These are phyloP conservation scores for Asclepias syriaca DNA, from an alignment of 257 asterid species.

Conservation along the genomic window DNA sequence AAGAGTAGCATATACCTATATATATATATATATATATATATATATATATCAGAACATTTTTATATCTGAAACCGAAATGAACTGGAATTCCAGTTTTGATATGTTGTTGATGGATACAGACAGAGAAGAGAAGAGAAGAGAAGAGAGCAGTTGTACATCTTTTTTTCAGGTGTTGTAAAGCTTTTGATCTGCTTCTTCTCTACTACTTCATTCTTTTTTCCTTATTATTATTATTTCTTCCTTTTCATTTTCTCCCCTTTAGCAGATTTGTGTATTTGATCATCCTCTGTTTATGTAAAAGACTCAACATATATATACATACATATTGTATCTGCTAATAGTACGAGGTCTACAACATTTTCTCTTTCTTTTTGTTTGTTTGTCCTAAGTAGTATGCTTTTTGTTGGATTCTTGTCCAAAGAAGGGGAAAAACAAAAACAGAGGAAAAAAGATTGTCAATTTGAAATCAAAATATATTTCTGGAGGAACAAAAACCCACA, in stretches of 20 bases:
- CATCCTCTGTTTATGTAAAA: background rate
- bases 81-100: slow-evolving; percentile 16
- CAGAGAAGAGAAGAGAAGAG: background rate
- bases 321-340: slow-evolving; percentile 2
- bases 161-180: slow-evolving; percentile 8
- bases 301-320: slow-evolving; percentile 4
- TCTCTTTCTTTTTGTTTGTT: no score
- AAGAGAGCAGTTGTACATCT: slow-evolving; percentile 2
- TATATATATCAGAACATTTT: background rate
- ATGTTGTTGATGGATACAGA: background rate
- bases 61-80: slow-evolving; percentile 2
- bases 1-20: background rate
- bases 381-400: no score
- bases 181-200: slow-evolving; percentile 9
- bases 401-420: no score
- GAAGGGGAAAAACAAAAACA: no score
- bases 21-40: no score
- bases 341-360: slow-evolving; percentile 3
- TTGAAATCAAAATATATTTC: no score
- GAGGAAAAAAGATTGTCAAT: no score
- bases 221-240: background rate
- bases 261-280: slow-evolving; percentile 4
- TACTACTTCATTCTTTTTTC: background rate
- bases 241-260: background rate
- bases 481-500: background rate